These are phyloP conservation scores for Fusarium citri DNA, from an alignment of 2,329 filamentous ascomycete species.

Conservation along the genomic window DNA sequence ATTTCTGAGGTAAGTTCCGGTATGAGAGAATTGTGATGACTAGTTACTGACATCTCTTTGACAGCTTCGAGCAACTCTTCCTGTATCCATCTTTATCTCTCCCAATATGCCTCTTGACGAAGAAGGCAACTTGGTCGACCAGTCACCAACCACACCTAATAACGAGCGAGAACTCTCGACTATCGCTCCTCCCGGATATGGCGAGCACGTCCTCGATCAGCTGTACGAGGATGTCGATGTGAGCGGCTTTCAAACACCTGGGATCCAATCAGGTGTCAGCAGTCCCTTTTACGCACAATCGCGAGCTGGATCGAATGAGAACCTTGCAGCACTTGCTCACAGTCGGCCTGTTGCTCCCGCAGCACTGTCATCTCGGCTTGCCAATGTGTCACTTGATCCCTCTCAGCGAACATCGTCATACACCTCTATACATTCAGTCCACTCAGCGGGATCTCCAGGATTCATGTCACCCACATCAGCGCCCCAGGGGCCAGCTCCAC, in stretches of 20 bases:
- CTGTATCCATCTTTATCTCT: slow-evolving; percentile 94
- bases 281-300: slow-evolving; percentile 82
- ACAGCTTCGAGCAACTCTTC: slow-evolving; percentile 86
- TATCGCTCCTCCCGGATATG: slow-evolving; percentile 91
- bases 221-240: slow-evolving; percentile 89
- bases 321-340: slow-evolving; percentile 67
- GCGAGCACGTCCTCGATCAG: slow-evolving; percentile 88
- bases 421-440: slow-evolving; percentile 57
- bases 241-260: slow-evolving; percentile 83
- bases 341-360: slow-evolving; percentile 57
- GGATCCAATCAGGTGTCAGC: slow-evolving; percentile 76
- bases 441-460: slow-evolving; percentile 58
- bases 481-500: slow-evolving; percentile 51
- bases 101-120: slow-evolving; percentile 91
- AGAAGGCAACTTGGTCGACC: slow-evolving; percentile 79
- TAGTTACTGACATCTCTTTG: slow-evolving; percentile 15
- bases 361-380: slow-evolving; percentile 72
- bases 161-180: slow-evolving; percentile 66
- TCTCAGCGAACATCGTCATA: slow-evolving; percentile 60
- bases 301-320: slow-evolving; percentile 82
- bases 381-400: slow-evolving; percentile 71
- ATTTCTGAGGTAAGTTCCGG: slow-evolving; percentile 77
- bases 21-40: neutral
- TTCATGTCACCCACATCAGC: slow-evolving; percentile 57
- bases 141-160: slow-evolving; percentile 60